Evolutionary conservation across 2,329 filamentous ascomycete genomes (phyloP).

Genomic region (Colletotrichum abscissum): DNA sequence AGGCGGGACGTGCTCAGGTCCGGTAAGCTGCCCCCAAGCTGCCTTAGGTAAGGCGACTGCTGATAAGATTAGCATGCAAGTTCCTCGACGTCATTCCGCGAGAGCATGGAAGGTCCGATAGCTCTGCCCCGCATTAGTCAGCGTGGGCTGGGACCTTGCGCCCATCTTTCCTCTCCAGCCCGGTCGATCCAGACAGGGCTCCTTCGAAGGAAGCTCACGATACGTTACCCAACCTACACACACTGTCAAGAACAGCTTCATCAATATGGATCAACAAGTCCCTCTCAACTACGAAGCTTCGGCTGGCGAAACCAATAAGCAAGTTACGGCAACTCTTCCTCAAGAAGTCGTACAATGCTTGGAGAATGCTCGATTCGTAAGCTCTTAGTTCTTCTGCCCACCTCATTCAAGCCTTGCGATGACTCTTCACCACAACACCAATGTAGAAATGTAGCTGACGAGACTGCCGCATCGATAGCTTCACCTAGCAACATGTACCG

Average conservation of each 20-base stretch:
- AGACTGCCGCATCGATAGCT: constrained; percentile 67
- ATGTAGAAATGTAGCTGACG: constrained; percentile 30
- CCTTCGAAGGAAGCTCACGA: constrained; percentile 16
- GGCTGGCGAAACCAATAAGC: constrained; percentile 77
- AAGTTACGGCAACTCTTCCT: constrained; percentile 77
- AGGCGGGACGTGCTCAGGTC: not conserved
- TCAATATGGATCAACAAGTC: constrained; percentile 71
- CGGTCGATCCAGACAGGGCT: constrained; percentile 18
- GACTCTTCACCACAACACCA: not conserved
- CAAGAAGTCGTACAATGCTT: constrained; percentile 90
- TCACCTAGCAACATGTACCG: constrained; percentile 90
- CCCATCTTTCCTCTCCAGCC: constrained; percentile 24
- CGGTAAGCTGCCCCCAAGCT: not conserved
- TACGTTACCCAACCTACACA: not conserved
- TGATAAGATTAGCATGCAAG: constrained; percentile 25
- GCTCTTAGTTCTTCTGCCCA: constrained; percentile 42
- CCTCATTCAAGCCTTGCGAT: not conserved
- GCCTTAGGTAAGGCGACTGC: not conserved
- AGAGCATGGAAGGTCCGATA: not conserved
- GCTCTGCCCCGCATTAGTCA: constrained; percentile 34
- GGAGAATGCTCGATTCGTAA: constrained; percentile 93
- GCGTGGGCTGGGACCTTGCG: not conserved
- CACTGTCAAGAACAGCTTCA: constrained; percentile 39
- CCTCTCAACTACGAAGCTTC: constrained; percentile 82
- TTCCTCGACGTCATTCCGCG: constrained; percentile 20